phyloP scores from a whole-genome alignment of 768 basidiomycete genomes.

The Lactifluus piperatus region DNA sequence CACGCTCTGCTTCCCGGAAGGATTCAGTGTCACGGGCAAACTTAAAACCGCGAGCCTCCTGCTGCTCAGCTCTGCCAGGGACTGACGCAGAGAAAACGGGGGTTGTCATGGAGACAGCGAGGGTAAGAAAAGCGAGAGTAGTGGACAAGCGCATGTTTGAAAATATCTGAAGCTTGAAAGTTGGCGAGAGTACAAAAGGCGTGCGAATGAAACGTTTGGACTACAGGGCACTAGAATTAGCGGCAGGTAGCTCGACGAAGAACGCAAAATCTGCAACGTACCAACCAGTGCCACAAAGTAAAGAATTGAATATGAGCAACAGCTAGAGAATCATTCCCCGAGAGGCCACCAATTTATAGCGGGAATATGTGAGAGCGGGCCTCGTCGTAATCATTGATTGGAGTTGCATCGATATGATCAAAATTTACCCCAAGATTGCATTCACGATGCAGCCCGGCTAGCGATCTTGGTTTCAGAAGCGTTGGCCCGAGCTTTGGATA shows the following conservation, averaged over 20 bases:
- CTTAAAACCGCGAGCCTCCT: too few relatives aligned
- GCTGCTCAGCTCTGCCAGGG: too few relatives aligned
- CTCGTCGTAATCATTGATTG: too few relatives aligned
- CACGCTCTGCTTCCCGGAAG: too few relatives aligned
- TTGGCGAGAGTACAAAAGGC: not conserved
- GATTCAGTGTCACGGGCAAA: too few relatives aligned
- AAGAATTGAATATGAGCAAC: not conserved
- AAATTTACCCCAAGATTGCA: too few relatives aligned
- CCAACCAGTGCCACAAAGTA: slow-evolving; percentile 10
- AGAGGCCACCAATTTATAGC: not conserved
- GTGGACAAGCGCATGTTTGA: not conserved
- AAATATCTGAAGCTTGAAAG: not conserved
- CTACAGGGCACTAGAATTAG: not conserved
- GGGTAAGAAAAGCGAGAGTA: not conserved
- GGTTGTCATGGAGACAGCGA: not conserved
- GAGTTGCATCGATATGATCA: too few relatives aligned
- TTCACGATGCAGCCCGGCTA: too few relatives aligned
- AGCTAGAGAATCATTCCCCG: not conserved
- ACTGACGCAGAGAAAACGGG: not conserved
- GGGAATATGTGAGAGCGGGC: not conserved
- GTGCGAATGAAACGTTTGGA: not conserved
- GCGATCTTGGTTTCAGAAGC: too few relatives aligned
- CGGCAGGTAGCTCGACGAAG: not conserved
- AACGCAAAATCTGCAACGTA: not conserved
- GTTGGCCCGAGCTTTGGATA: too few relatives aligned